A percentile compares a stretch with the other conserved stretches of the same genome.
phyloP scores from a whole-genome alignment of 768 basidiomycete genomes.

The Pleurotus sapidus region DNA sequence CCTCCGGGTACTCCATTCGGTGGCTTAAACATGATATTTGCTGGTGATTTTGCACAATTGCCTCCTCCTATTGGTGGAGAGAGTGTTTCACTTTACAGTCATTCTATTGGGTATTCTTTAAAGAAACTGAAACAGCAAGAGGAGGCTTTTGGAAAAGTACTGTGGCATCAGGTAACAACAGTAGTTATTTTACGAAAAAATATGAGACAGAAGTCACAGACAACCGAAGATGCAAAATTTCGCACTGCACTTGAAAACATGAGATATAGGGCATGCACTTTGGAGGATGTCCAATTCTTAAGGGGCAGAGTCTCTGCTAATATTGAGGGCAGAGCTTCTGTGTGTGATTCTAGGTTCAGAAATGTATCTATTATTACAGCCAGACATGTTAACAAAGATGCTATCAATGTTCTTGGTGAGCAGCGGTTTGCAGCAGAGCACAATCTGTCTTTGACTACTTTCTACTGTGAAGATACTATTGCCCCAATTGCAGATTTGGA shows the following conservation, averaged over 20 bases:
- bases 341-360: slow-evolving; percentile 15
- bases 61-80: slow-evolving; percentile 18
- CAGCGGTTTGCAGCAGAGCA: slow-evolving; percentile 28
- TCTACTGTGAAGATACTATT: slow-evolving; percentile 24
- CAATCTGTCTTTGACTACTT: slow-evolving; percentile 18
- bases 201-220: slow-evolving; percentile 22
- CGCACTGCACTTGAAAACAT: slow-evolving; percentile 19
- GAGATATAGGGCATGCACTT: slow-evolving; percentile 19
- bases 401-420: slow-evolving; percentile 23
- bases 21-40: slow-evolving; percentile 32
- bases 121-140: slow-evolving; percentile 11
- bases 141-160: slow-evolving; percentile 20
- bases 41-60: slow-evolving; percentile 36
- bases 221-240: slow-evolving; percentile 13
- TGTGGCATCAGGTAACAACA: slow-evolving; percentile 28
- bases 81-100: slow-evolving; percentile 14
- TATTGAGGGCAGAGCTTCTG: background rate
- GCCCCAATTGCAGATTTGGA: background rate
- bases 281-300: slow-evolving; percentile 21
- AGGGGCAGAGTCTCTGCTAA: slow-evolving; percentile 7
- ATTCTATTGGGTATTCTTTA: background rate
- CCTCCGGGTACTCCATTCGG: slow-evolving; percentile 23
- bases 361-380: slow-evolving; percentile 30
- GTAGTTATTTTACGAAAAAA: slow-evolving; percentile 29
- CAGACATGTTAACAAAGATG: slow-evolving; percentile 25